Base-by-base conservation (phyloP, 1,139 yeast genomes). In the Magnusiomyces fungicola region DNA sequence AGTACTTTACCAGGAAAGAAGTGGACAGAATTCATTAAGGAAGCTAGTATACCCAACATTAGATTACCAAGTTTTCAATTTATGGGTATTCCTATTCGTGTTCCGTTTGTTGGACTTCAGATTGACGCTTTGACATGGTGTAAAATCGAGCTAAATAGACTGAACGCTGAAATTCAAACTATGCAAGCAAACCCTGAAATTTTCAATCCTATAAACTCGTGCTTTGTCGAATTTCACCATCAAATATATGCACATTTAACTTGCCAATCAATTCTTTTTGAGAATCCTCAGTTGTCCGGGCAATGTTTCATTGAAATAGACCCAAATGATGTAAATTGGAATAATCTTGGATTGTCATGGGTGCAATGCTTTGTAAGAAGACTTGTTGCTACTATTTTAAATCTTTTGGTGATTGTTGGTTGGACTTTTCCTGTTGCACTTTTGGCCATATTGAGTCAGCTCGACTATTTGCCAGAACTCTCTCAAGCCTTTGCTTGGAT, bases 401-500 rank as follows among this genome's bases (percentile, higher is more conserved):
- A 83, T 54, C 64, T 74, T 16, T 73, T 79, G 3, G 58, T 83
- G 57, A 74, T 86, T 47, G 70, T 85, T 19, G 80, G 86, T 57
- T 87, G 95, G 95, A 83, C 94, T 33, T 74, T 87, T 53, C 96
- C 96, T 1, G 92, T 86, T 14, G 87, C 95, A 3, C 81, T 86
- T 54, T 85, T 87, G 23, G 94, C 95, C 67, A 71, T 81, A 51
- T 78, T 87, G 51, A 83, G 95, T 16, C 87, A 87, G 61, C 71
- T 85, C 46, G 80, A 82, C 50, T 81, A 78, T 59, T 72, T 87
- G 57, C 73, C 77, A 3, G 68, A 71, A 45, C 79, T 80, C 58
- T 71, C 85, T 44, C 83, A 73, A 10, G 83, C 80, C 68, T 72
- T 87, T 59, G 69, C 68, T 34, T 85, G 83, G 69, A 74, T 87